Base-by-base conservation (phyloP, 306 rosid genomes). In the Hylodesmum podocarpum region DNA sequence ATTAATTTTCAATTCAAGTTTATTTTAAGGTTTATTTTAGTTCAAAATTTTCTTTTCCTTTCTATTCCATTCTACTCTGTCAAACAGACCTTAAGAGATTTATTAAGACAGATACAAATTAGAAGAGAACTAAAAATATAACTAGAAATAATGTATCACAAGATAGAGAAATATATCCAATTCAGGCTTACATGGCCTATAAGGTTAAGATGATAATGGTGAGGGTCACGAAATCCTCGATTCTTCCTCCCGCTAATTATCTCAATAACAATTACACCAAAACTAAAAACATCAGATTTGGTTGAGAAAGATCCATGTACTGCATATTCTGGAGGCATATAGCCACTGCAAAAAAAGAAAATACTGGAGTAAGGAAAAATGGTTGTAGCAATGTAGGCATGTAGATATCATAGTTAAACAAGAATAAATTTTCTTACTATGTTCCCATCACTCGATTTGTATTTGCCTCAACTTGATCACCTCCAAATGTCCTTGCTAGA, bases 381-480 rank as follows among this genome's bases (percentile, higher is more conserved):
- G 36, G 10, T 55, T 4, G n/a, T 22, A 13, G 7, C 31, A 53
- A 2, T 13, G 36, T 53, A 50, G 22, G 22, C 28, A 19, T 69
- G 51, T 43, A 72, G n/a, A n/a, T n/a, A n/a, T n/a, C 18, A 24
- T 25, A 4, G 7, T 72, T 8, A 39, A 16, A 58, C 19, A 9
- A 9, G n/a, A 29, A 12, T 2, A 5, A 27, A 0, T 5, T 59
- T 55, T 11, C 44, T 59, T 61, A 44, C 78, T 74, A 44, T 19
- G 70, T 74, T 61, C 70, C 70, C 70, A 74, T 74, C 61, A 74
- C 29, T 44, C 70, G 59, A 8, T 29, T 59, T 62, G 49, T 75
- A 21, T 62, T 75, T 28, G 16, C 58, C 24, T 75, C 36, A 8
- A 14, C 47, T 74, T 59, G 79, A 74, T 74, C 71, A 29, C 25